phyloP scores from a whole-genome alignment of 352 stramenopile genomes.

The Blastocystis sp. region DNA sequence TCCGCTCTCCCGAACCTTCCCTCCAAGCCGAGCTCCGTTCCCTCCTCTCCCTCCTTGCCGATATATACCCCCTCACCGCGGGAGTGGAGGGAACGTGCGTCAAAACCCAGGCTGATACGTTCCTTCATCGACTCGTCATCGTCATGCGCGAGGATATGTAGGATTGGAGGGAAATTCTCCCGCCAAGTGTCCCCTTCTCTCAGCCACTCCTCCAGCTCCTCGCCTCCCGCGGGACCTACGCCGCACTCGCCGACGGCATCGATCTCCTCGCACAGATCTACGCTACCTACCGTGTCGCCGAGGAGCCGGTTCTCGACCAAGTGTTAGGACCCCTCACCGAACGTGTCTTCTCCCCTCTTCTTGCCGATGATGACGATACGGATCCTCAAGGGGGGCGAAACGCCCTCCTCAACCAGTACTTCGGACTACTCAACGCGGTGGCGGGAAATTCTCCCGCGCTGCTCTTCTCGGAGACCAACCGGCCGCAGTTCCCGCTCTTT shows the following conservation, averaged over 20 bases:
- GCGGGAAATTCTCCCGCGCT: not conserved
- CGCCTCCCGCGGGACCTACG: not conserved
- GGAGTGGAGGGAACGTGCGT: not conserved
- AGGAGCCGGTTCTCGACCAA: not conserved
- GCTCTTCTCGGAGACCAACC: not conserved
- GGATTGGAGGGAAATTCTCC: not conserved
- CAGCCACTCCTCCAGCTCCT: not conserved
- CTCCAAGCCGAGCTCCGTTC: not conserved
- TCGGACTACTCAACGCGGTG: not conserved
- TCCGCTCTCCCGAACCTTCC: not conserved
- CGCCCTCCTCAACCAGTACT: not conserved
- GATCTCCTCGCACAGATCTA: slow-evolving; percentile 15
- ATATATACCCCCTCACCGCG: not conserved
- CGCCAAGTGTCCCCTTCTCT: not conserved
- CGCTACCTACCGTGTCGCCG: not conserved
- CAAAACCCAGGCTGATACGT: not conserved
- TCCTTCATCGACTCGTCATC: not conserved
- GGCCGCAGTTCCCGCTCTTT: not conserved
- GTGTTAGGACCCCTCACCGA: slow-evolving; percentile 1
- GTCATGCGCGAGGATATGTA: not conserved
- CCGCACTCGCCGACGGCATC: not conserved
- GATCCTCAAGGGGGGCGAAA: not conserved
- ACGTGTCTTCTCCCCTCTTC: not conserved
- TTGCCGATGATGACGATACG: not conserved
- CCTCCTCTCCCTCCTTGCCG: not conserved